phyloP scores from a whole-genome alignment of 768 basidiomycete species.

The Leccinum aurantiacum region DNA sequence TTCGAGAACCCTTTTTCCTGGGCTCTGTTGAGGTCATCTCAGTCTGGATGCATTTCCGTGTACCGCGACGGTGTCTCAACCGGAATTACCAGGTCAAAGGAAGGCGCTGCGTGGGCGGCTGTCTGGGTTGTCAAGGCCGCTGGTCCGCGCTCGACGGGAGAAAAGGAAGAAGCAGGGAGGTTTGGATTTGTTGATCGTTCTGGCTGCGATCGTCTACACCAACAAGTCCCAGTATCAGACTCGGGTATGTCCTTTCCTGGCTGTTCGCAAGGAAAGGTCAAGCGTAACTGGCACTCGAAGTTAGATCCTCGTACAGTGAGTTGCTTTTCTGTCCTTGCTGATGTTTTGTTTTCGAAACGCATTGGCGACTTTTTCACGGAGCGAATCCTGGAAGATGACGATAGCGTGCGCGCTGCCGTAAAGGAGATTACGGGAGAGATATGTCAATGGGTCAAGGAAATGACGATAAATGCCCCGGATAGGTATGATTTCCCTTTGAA shows the following conservation, averaged over 20 bases:
- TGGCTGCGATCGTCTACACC: slow-evolving; percentile 68
- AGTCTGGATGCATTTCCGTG: slow-evolving; percentile 71
- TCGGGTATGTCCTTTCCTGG: slow-evolving; percentile 37
- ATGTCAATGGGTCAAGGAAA: slow-evolving; percentile 44
- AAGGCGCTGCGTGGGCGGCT: slow-evolving; percentile 71
- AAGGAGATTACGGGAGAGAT: slow-evolving; percentile 56
- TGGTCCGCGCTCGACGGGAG: slow-evolving; percentile 18
- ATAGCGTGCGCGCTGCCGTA: slow-evolving; percentile 48
- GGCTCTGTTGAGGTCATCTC: slow-evolving; percentile 47
- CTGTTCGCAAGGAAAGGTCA: background rate
- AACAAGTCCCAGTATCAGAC: slow-evolving; percentile 67
- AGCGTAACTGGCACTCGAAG: background rate
- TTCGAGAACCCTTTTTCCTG: slow-evolving; percentile 58
- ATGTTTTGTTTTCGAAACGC: background rate
- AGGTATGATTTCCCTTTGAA: slow-evolving; percentile 44
- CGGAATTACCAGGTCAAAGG: slow-evolving; percentile 49
- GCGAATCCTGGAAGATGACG: slow-evolving; percentile 26
- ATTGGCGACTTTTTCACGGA: slow-evolving; percentile 6
- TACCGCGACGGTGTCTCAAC: slow-evolving; percentile 35
- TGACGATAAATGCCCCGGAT: slow-evolving; percentile 67
- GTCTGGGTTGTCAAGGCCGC: slow-evolving; percentile 62
- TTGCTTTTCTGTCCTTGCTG: background rate
- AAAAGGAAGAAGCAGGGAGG: slow-evolving; percentile 26
- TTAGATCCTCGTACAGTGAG: slow-evolving; percentile 12
- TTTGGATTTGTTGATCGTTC: slow-evolving; percentile 52